Evolutionary conservation across 352 stramenopile genomes (phyloP).

Genomic region (Globisporangium emineosum): DNA sequence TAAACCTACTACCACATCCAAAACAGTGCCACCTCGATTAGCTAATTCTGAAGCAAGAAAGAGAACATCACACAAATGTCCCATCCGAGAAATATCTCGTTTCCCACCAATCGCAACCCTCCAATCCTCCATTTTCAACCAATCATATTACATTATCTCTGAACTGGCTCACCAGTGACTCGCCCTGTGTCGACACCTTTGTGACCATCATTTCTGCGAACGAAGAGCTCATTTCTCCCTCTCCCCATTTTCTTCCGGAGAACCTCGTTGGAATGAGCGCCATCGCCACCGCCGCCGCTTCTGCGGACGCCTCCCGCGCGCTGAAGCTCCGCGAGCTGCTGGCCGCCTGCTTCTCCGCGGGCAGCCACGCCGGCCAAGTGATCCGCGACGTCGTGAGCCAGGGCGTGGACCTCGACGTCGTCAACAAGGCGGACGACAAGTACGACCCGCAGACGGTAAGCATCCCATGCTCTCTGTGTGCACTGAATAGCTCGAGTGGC

Average conservation of each 20-base stretch:
- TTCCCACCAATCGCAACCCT: neutral
- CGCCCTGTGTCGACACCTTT: constrained; percentile 7
- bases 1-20: neutral
- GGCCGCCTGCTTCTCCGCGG: constrained; percentile 55
- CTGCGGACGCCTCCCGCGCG: constrained; percentile 6
- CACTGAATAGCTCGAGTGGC: neutral
- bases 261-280: constrained; percentile 3
- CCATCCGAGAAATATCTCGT: neutral
- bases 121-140: neutral
- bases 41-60: constrained; percentile 7
- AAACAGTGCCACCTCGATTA: neutral
- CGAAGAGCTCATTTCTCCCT: constrained; percentile 6
- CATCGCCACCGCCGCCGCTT: neutral
- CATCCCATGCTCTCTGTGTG: neutral
- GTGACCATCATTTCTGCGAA: constrained; percentile 3
- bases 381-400: constrained; percentile 65
- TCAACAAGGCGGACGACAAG: constrained; percentile 73
- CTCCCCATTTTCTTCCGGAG: neutral
- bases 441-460: constrained; percentile 73
- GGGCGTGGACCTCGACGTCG: constrained; percentile 49
- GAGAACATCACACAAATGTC: neutral
- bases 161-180: constrained; percentile 2
- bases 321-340: constrained; percentile 42
- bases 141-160: neutral
- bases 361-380: constrained; percentile 48